Evolutionary conservation across 345 rosid genomes (phyloP), one percentile per base, ranked within the genome.

Genomic region (Salix suchowensis): DNA sequence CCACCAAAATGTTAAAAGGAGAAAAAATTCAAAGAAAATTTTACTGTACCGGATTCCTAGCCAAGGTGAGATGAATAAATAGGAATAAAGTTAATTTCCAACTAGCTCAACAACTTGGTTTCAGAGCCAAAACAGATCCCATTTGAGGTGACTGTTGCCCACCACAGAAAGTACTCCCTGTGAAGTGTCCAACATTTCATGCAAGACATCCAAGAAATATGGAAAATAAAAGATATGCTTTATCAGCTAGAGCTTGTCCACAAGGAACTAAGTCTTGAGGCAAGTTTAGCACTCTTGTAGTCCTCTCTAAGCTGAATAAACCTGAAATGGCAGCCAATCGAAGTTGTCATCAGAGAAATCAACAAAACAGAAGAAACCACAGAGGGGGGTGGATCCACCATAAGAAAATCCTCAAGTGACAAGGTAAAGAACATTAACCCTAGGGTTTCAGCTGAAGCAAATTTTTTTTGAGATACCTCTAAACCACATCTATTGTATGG

Each of bases 291-390:
- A 74, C 97, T 91, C 86, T 94, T 96, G 82, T 90, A 92, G 82
- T 96, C 99, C 73, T 96, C 99, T 74, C 99, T 84, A 58, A 96
- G 94, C 81, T 92, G 97, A 74, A 96, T 90, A 84, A 94, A 96
- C 91, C 98, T 94, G 91, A 48, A 79, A 44, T 67, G 44, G 40
- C 64, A 77, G 16, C 28, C 69, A 74, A 52, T 65, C 18, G 37
- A 28, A 23, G 40, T 46, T 42, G 46, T 42, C 55, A 65, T 37
- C 37, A n/a, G 36, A 62, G 34, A 71, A 24, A 28, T 23, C 28
- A 61, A 34, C 60, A 48, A 36, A 34, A 62, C 6, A 13, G 15
- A 46, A 24, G 32, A 19, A 30, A 18, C 18, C n/a, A 46, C 16
- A n/a, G n/a, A 19, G 4, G 40, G 40, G 8, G 71, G 46, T 5